Evolutionary conservation across 1,139 yeast species (phyloP), one percentile per base, ranked within the genome.

Genomic region (Candida sp.): DNA sequence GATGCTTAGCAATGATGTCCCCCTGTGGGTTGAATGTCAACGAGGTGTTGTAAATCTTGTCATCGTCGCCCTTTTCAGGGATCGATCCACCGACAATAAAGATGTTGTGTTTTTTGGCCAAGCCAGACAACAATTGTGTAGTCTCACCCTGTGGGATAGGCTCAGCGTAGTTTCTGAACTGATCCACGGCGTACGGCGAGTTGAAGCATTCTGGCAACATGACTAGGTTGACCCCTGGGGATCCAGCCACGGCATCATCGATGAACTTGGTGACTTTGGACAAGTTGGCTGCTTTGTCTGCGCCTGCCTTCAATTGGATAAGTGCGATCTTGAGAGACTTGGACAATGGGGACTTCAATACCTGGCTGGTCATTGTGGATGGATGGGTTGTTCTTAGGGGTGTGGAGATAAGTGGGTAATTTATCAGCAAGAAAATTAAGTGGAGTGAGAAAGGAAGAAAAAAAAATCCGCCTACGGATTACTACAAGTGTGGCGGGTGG

Each of bases 141-240:
- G 96, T 84, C 62, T 86, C 86, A 6, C 96, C 96, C 2, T 69
- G 65, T 5, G 96, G 96, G 42, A 86, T 82, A 7, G 62, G 58
- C 66, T 93, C 98, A 7, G 97, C 92, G 65, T 93, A 93, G 55
- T 89, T 84, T 28, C 88, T 83, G 69, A 94, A 94, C 54, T 94
- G 88, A 53, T 84, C 84, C 30, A 91, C 97, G 0, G 96, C 87
- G 64, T 94, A 94, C 4, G 98, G 98, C 1, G 98, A 89, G 68
- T 93, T 93, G 81, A 93, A 94, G 71, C 98, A 93, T 72, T 94
- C 98, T 5, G 96, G 96, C 46, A 88, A 73, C 66, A 88, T 86
- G n/a, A 88, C 80, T 52, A 86, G 69, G 57, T 87, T 88, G 17
- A 86, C 56, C 45, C 63, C 65, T 33, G 83, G 83, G 34, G 85